Evolutionary conservation across 305 asterid genomes (phyloP), one percentile per base, ranked within the genome.

Genomic region (Rubia balearica): DNA sequence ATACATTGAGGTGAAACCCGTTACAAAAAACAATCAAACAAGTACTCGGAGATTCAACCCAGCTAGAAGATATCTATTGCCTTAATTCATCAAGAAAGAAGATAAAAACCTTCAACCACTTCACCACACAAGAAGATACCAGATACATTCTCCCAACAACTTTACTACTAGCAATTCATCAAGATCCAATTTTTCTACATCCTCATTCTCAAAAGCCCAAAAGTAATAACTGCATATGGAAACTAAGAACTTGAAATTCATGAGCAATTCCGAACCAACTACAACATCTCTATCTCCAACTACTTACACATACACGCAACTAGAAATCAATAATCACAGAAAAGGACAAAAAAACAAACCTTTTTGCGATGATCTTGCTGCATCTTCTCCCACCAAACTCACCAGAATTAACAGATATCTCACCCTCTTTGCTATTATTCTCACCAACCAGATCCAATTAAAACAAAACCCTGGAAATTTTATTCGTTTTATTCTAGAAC

Each of bases 321-420:
- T 51, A 51, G 14, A 51, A 61, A 27, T 7, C 42, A 49, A 14
- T 16, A 59, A 48, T 3, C 48, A 66, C 49, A 8, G 33, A 4
- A 24, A 16, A 21, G 66, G 40, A 24, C 19, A 22, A 2, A 36
- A 64, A 62, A 3, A 45, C 13, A 40, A 76, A 81, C 87, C 87
- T 78, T 83, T 67, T 78, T 83, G 66, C 76, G 81, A 70, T 66
- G 83, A 80, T 78, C 83, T 73, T 83, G 87, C 78, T 83, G 85
- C 83, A 77, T 82, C 80, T 72, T 80, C 80, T 69, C 77, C 67
- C 67, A 33, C 61, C 66, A 69, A 75, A 65, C 62, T 53, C 67
- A 69, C 51, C 17, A 64, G 42, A 63, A 70, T n/a, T 13, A 24
- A 49, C 73, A 65, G 3, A n/a, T 22, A 49, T 42, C 46, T 7